These are phyloP conservation scores for Mycena indigotica DNA, from an alignment of 768 basidiomycete species.

Conservation along the genomic window DNA sequence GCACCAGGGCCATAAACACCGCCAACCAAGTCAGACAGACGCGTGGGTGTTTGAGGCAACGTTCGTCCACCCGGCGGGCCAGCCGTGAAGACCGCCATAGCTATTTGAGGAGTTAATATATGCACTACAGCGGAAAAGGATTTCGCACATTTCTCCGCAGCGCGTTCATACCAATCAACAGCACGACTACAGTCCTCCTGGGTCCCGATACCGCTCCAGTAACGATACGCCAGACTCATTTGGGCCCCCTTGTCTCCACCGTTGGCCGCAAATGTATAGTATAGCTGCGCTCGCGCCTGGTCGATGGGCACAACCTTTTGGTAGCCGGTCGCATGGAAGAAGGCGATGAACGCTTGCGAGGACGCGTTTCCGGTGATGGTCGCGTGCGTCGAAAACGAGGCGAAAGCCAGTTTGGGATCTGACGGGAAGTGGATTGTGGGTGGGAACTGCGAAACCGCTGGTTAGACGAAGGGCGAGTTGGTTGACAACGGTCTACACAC, in stretches of 20 bases:
- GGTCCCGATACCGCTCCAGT: conserved; percentile 95
- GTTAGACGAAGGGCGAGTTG: conserved; percentile 1
- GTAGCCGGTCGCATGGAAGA: conserved; percentile 89
- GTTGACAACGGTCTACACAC: conserved; percentile 41
- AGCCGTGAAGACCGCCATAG: conserved; percentile 76
- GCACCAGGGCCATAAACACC: conserved; percentile 96
- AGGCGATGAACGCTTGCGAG: conserved; percentile 83
- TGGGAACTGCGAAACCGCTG: conserved; percentile 60
- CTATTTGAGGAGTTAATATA: conserved; percentile 37
- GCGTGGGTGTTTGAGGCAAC: conserved; percentile 77
- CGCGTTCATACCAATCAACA: conserved; percentile 85
- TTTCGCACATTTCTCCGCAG: conserved; percentile 76
- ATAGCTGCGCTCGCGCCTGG: conserved; percentile 82
- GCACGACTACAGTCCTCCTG: conserved; percentile 84
- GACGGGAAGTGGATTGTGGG: conserved; percentile 66
- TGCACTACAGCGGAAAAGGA: not conserved
- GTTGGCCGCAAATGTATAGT: conserved; percentile 93
- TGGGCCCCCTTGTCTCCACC: conserved; percentile 85
- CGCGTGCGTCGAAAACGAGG: conserved; percentile 66
- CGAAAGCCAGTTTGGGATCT: conserved; percentile 64
- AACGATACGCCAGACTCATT: conserved; percentile 91
- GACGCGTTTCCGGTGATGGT: conserved; percentile 77
- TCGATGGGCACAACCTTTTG: conserved; percentile 61
- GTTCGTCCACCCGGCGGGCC: conserved; percentile 93
- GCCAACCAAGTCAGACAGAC: conserved; percentile 86